Evolutionary conservation across 1,284 basidiomycete species (phyloP).

Genomic region (Tilletiaria anomala): DNA sequence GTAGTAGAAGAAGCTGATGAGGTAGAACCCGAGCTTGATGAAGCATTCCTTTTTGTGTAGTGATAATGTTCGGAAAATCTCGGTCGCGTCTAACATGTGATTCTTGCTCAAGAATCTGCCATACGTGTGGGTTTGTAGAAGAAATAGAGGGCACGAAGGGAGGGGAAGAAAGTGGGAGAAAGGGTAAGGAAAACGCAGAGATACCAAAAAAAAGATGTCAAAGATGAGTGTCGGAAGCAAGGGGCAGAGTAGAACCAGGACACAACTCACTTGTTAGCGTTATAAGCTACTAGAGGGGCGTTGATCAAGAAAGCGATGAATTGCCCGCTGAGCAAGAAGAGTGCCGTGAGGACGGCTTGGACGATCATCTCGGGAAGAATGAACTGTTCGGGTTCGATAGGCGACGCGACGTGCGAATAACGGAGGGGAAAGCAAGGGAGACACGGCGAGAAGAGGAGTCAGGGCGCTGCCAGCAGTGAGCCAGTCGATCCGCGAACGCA

Average conservation of each 20-base stretch:
- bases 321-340: constrained; percentile 60
- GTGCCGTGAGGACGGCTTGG: constrained; percentile 63
- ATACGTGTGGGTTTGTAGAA: too few species aligned
- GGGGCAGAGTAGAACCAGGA: not conserved
- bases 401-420: too few species aligned
- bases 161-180: too few species aligned
- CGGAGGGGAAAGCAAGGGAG: too few species aligned
- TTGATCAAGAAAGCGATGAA: constrained; percentile 89
- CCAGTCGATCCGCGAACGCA: too few species aligned
- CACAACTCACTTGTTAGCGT: constrained; percentile 63
- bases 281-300: constrained; percentile 73
- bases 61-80: constrained; percentile 89
- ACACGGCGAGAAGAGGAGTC: too few species aligned
- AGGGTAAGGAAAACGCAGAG: not conserved
- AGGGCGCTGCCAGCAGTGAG: too few species aligned
- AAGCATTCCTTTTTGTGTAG: constrained; percentile 87
- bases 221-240: not conserved
- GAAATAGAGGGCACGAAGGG: not conserved
- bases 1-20: constrained; percentile 39
- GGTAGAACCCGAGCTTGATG: constrained; percentile 38
- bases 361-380: constrained; percentile 91
- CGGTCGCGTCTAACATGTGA: constrained; percentile 98
- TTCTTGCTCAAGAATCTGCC: constrained; percentile 76
- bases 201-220: not conserved
- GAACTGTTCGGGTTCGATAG: too few species aligned